Evolutionary conservation across 1,284 basidiomycete genomes (phyloP).

Genomic region (Pterulicium gracile): DNA sequence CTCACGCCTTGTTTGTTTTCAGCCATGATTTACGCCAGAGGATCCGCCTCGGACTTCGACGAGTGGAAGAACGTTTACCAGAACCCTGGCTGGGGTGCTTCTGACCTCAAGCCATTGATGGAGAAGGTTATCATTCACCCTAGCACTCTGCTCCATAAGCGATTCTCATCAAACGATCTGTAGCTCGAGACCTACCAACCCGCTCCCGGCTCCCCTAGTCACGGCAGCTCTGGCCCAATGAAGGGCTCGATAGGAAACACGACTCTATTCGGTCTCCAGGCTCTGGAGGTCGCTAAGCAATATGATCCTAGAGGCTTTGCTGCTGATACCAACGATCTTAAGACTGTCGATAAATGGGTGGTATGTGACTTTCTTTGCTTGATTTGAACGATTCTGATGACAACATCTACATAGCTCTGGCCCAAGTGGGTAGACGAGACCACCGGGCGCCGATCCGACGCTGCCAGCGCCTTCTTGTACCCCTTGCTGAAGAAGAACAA

Average conservation of each 20-base stretch:
- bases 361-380: slow-evolving; percentile 20
- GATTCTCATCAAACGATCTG: not conserved
- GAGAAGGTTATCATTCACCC: no score
- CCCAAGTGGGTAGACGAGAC: slow-evolving; percentile 35
- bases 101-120: slow-evolving; percentile 1
- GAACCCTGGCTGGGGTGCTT: not conserved
- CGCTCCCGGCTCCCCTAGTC: slow-evolving; percentile 12
- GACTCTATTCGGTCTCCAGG: slow-evolving; percentile 31
- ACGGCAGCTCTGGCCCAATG: slow-evolving; percentile 39
- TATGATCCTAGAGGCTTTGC: slow-evolving; percentile 35
- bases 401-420: slow-evolving; percentile 26
- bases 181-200: not conserved
- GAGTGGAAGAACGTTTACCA: not conserved
- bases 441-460: slow-evolving; percentile 47
- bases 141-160: no score
- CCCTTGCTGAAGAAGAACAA: slow-evolving; percentile 29
- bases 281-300: slow-evolving; percentile 28
- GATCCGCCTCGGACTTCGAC: slow-evolving; percentile 19
- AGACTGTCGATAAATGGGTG: slow-evolving; percentile 28
- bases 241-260: slow-evolving; percentile 3
- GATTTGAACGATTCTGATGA: slow-evolving; percentile 2
- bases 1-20: no score
- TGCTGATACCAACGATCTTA: slow-evolving; percentile 34
- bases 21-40: slow-evolving; percentile 14
- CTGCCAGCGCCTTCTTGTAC: slow-evolving; percentile 48